phyloP scores from a whole-genome alignment of 345 rosid species.

The Sisymbrium altissimum region DNA sequence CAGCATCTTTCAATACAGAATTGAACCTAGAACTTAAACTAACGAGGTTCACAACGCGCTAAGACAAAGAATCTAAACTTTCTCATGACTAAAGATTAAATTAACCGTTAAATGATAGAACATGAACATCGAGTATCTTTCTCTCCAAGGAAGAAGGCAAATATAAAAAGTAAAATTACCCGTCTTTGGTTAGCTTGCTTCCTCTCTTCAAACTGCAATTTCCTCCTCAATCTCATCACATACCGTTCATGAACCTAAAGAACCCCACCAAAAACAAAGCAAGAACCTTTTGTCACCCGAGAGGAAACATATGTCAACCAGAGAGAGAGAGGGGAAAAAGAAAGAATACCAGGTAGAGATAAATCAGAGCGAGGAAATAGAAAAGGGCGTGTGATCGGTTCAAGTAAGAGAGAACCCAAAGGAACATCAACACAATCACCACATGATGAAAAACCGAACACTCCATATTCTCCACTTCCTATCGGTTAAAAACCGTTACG shows the following conservation, averaged over 20 bases:
- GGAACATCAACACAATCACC: constrained; percentile 52
- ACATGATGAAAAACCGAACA: constrained; percentile 69
- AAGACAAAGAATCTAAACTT: too few species aligned
- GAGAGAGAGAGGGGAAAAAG: neutral
- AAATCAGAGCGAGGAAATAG: constrained; percentile 55
- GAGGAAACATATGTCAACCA: neutral
- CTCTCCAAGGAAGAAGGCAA: neutral
- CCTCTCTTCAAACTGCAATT: constrained; percentile 60
- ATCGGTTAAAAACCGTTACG: neutral
- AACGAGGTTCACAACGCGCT: neutral
- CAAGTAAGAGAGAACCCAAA: constrained; percentile 65
- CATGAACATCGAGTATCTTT: neutral
- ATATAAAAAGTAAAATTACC: constrained; percentile 35
- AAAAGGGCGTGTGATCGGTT: constrained; percentile 50
- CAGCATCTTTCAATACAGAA: neutral
- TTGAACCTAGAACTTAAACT: neutral
- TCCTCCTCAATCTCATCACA: constrained; percentile 57
- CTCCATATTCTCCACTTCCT: constrained; percentile 33
- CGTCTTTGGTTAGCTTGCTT: constrained; percentile 66
- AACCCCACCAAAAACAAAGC: neutral
- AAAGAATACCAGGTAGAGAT: constrained; percentile 63
- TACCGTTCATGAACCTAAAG: constrained; percentile 70
- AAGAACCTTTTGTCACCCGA: neutral
- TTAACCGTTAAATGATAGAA: too few species aligned
- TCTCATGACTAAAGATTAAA: too few species aligned